Conservation (phyloP, 164 flowering plant genomes). For the Tinospora cordifolia region DNA sequence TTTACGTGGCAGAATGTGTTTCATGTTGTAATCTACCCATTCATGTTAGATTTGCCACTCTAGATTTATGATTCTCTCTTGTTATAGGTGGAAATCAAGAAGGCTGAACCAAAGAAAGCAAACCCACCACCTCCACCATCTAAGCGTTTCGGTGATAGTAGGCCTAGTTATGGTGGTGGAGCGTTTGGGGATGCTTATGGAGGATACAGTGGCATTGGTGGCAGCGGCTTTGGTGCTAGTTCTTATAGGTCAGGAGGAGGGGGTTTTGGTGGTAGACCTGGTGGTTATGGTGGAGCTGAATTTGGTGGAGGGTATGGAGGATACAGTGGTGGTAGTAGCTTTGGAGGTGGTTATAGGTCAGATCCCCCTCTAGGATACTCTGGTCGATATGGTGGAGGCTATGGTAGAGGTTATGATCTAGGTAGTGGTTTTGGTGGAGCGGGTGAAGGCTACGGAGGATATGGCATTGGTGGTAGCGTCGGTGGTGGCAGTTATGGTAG, state of each 20-base stretch:
- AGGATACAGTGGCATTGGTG: slow-evolving; percentile 38
- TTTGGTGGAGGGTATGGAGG: slow-evolving; percentile 57
- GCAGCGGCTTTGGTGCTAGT: slow-evolving; percentile 20
- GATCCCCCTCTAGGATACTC: slow-evolving; percentile 58
- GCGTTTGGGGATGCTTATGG: slow-evolving; percentile 60
- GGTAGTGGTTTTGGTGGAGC: slow-evolving; percentile 56
- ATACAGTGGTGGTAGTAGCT: slow-evolving; percentile 43
- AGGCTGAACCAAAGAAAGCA: slow-evolving; percentile 84
- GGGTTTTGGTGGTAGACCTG: slow-evolving; percentile 42
- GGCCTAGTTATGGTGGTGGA: slow-evolving; percentile 48
- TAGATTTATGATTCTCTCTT: slow-evolving; percentile 18
- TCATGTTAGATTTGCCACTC: slow-evolving; percentile 14
- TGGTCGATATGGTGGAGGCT: slow-evolving; percentile 53
- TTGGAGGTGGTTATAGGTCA: slow-evolving; percentile 52
- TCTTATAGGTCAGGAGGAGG: not conserved
- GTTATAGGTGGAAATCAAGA: slow-evolving; percentile 84
- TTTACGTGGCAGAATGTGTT: not conserved
- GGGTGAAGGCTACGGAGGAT: slow-evolving; percentile 47
- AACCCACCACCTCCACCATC: slow-evolving; percentile 42
- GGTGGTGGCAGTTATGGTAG: slow-evolving; percentile 36
- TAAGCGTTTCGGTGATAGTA: slow-evolving; percentile 47
- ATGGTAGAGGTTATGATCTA: slow-evolving; percentile 49
- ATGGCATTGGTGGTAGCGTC: slow-evolving; percentile 28
- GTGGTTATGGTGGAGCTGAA: slow-evolving; percentile 51
- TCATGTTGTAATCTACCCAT: no score